Base-by-base conservation (phyloP, 139 green algal species). In the Asterochloris sp. region DNA sequence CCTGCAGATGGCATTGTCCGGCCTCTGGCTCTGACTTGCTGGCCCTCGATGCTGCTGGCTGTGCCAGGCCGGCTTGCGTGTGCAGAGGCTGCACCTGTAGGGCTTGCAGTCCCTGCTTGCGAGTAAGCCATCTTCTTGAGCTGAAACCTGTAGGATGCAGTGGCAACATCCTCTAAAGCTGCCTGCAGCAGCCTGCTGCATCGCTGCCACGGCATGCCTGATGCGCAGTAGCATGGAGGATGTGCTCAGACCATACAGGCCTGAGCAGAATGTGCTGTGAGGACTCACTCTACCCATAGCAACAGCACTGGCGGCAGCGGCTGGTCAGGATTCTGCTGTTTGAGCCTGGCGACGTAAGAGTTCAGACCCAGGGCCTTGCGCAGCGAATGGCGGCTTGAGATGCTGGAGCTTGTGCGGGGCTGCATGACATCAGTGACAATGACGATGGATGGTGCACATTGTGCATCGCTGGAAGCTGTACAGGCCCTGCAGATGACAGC, bases 341-440 rank as follows among this genome's bases (percentile, higher is more conserved):
- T 80, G 76, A 80, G 60, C 76, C 69, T 80, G n/a, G 23, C 54
- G 68, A n/a, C 26, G 24, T 69, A 21, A 14, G 60, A 27, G 13
- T 80, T 62, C 76, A 80, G 61, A 9, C 76, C 76, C 16, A 80
- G 12, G 23, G 60, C 61, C 54, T 80, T 80, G 76, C 76, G 76
- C 23, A 80, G 60, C 29, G 76, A 61, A 69, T 13, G 24, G 9
- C 54, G 16, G 13, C n/a, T 69, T 17, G 60, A 69, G 11, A 80
- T 21, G 23, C 60, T 54, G 6, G 26, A 21, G 67, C 60, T 61
- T 54, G 23, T 26, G 13, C 76, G 67, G 23, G 76, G 60, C 76
- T 80, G 76, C 76, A 80, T 28, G 60, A 28, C 38, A 17, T 0
- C 23, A 61, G 24, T 12, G 13, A 24, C 12, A 19, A 16, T 26